Conservation (phyloP, 2,329 filamentous ascomycete genomes). For the Pseudogymnoascus sp. region DNA sequence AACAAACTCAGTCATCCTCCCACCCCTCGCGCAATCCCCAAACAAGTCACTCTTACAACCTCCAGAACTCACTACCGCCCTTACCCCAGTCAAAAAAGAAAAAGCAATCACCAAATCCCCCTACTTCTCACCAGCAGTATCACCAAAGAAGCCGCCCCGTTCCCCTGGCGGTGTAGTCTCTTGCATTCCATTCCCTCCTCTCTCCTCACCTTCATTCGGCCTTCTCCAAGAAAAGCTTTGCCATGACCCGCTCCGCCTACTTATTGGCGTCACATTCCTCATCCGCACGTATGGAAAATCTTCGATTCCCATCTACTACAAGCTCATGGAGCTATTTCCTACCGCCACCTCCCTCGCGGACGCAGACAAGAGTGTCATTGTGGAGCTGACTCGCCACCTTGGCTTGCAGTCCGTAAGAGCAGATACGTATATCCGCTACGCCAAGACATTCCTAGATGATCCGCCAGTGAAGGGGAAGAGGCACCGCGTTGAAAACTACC, state of each 20-base stretch:
- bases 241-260: conserved; percentile 66
- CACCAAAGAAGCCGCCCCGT: background rate
- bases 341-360: conserved; percentile 54
- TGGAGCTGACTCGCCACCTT: conserved; percentile 57
- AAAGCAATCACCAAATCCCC: conserved; percentile 22
- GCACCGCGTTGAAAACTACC: conserved; percentile 50
- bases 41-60: background rate
- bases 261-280: conserved; percentile 77
- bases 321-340: conserved; percentile 60
- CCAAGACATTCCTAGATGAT: conserved; percentile 55
- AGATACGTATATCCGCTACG: conserved; percentile 60
- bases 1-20: background rate
- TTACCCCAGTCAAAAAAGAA: background rate
- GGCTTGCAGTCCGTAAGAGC: conserved; percentile 65
- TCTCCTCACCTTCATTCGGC: conserved; percentile 58
- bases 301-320: conserved; percentile 68
- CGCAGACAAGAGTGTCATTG: conserved; percentile 48
- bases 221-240: conserved; percentile 77
- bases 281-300: conserved; percentile 68
- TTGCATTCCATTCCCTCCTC: conserved; percentile 57
- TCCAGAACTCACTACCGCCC: background rate
- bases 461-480: conserved; percentile 54
- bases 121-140: conserved; percentile 20
- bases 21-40: background rate
- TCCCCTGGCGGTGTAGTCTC: conserved; percentile 34